Conservation (phyloP, 306 rosid genomes). For the Lathyrus aphaca region DNA sequence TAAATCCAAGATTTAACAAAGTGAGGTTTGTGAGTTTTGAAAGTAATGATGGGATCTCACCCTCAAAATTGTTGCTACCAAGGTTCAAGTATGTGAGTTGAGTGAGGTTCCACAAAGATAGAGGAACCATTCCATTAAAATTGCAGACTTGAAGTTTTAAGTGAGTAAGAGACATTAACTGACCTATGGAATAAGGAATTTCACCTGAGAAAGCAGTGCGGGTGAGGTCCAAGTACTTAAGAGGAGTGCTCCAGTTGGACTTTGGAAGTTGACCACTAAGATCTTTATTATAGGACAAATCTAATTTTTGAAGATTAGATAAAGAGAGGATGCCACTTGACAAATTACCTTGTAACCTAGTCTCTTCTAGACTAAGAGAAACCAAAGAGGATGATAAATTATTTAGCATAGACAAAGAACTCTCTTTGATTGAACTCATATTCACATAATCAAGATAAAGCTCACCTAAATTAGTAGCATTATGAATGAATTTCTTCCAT, state of each 20-base stretch:
- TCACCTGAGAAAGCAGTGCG: not conserved
- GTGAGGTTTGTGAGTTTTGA: constrained; percentile 17
- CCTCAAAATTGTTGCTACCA: not conserved
- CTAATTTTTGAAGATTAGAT: constrained; percentile 13
- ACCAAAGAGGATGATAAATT: constrained; percentile 37
- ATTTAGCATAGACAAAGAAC: not conserved
- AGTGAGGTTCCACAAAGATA: constrained; percentile 35
- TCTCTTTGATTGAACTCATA: not conserved
- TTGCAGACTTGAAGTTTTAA: accelerated
- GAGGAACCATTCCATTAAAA: constrained; percentile 2
- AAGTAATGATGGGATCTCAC: constrained; percentile 24
- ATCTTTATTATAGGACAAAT: accelerated
- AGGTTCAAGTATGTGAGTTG: not conserved
- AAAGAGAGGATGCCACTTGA: not conserved
- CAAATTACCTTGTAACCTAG: not conserved
- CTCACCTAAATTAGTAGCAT: too few relatives aligned
- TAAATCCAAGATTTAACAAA: not conserved
- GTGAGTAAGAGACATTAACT: not conserved
- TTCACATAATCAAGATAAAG: too few relatives aligned
- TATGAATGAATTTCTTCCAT: too few relatives aligned
- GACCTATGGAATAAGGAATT: constrained; percentile 7
- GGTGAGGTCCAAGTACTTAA: constrained; percentile 22
- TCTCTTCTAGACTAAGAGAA: accelerated
- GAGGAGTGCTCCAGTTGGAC: constrained; percentile 27
- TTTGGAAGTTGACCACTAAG: constrained; percentile 28